Evolutionary conservation across 208 protist species (phyloP), one percentile per base, ranked within the genome.

Genomic region (Leishmania mexicana): DNA sequence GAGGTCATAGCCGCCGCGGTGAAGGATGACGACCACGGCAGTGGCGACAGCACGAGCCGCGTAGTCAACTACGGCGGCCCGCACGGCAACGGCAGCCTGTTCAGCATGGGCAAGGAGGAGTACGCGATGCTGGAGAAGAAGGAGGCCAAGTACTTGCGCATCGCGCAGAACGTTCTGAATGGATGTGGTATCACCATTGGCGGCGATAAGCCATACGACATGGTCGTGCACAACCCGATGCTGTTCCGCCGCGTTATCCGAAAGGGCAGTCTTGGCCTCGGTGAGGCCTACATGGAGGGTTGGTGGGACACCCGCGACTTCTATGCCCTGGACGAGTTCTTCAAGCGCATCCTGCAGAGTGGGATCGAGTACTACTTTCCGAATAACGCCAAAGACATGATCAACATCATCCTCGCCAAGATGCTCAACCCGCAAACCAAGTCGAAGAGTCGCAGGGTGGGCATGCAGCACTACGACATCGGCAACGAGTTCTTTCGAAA

Each of bases 401-500:
- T 76, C 11, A 91, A 93, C 81, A 70, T 93, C 1, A 28, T 89
- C 45, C 83, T 81, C 47, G 89, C 88, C 1, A 89, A 85, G 75
- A n/a, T 93, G 45, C 85, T 87, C 72, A 93, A 93, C 79, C 78
- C 72, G 19, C 89, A 96, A 68, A 87, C 81, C 8, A 92, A 92
- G 72, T 74, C 60, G n/a, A 87, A 84, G 64, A 93, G 88, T 45
- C 84, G 81, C 70, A 83, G 84, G 42, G 91, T 94, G 40, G 92
- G 88, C n/a, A 78, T 92, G 47, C 85, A 92, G 65, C 90, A 94
- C 87, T 96, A 96, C 81, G 90, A 94, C 87, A 71, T 88, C 17
- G 90, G 90, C 77, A 96, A 94, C 70, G 86, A 85, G 38, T 93
- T 96, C 72, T 96, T 96, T 76, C 77, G 83, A 38, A 80, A 79